Evolutionary conservation across 2,329 filamentous ascomycete species (phyloP).

Genomic region (Pyrenochaeta sp.): DNA sequence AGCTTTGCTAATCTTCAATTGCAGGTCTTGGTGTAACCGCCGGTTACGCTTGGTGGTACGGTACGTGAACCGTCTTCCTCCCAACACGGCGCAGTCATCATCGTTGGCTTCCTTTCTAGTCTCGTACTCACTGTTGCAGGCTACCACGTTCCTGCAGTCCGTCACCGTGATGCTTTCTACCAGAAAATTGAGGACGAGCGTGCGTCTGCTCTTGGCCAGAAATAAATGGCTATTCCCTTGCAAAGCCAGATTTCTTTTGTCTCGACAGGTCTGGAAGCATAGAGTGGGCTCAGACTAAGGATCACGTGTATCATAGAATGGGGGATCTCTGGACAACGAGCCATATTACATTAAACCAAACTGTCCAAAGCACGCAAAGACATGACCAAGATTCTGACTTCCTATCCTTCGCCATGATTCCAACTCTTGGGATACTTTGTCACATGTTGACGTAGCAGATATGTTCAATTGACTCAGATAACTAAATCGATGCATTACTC

Average conservation of each 20-base stretch:
- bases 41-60: constrained; percentile 75
- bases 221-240: constrained; percentile 26
- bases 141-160: constrained; percentile 71
- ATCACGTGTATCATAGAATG: constrained; percentile 43
- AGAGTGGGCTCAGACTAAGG: constrained; percentile 32
- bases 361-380: too few species aligned
- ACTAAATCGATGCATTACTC: too few species aligned
- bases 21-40: constrained; percentile 68
- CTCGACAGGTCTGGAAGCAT: constrained; percentile 29
- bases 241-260: constrained; percentile 39
- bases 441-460: too few species aligned
- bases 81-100: constrained; percentile 1
- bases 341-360: constrained; percentile 29
- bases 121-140: constrained; percentile 51
- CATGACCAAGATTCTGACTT: too few species aligned
- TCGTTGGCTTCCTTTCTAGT: not conserved
- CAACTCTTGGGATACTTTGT: too few species aligned
- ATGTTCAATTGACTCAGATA: too few species aligned
- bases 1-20: constrained; percentile 33
- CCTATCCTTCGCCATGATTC: too few species aligned
- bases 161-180: constrained; percentile 70
- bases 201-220: constrained; percentile 56
- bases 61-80: constrained; percentile 50
- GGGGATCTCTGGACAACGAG: constrained; percentile 31
- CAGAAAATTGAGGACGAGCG: constrained; percentile 70